A percentile compares a stretch with the other conserved stretches of the same genome.
Conservation (phyloP, 2,329 filamentous ascomycete species). For the Beauveria caledonica region DNA sequence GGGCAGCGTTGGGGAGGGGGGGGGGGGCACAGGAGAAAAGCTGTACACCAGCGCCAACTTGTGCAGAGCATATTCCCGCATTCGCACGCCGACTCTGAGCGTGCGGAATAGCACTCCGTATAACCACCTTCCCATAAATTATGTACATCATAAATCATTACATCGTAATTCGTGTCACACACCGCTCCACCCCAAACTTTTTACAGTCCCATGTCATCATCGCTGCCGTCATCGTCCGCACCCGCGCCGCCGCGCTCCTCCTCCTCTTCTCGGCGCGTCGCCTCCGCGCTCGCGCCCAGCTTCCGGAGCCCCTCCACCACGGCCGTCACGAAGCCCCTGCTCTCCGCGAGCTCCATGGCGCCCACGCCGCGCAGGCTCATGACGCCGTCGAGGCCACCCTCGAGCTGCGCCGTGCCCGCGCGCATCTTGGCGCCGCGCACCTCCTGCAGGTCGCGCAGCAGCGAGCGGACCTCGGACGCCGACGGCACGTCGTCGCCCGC, state of each 20-base stretch:
- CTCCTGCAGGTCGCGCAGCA: slow-evolving; percentile 77
- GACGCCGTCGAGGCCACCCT: slow-evolving; percentile 64
- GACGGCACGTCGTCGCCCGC: slow-evolving; percentile 74
- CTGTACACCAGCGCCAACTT: too few relatives aligned
- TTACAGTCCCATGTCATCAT: slow-evolving; percentile 43
- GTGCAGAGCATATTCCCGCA: not conserved
- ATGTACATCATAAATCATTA: not conserved
- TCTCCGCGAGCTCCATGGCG: slow-evolving; percentile 87
- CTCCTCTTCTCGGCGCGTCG: slow-evolving; percentile 67
- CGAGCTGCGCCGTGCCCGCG: slow-evolving; percentile 61
- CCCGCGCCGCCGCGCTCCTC: slow-evolving; percentile 51
- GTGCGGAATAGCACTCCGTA: not conserved
- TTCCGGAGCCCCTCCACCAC: slow-evolving; percentile 83
- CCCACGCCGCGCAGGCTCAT: slow-evolving; percentile 67
- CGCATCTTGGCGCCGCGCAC: slow-evolving; percentile 85
- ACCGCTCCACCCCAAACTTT: too few relatives aligned
- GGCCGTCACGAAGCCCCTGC: slow-evolving; percentile 70
- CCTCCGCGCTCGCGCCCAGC: slow-evolving; percentile 74
- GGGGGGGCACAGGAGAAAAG: too few relatives aligned
- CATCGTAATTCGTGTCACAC: not conserved
- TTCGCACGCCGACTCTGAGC: not conserved
- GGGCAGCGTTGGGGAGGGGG: not conserved
- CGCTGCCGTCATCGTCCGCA: slow-evolving; percentile 53
- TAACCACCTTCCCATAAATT: not conserved
- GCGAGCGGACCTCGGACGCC: slow-evolving; percentile 62